Conservation (phyloP, 148 eudicot species). For the Rhododendron henanense region DNA sequence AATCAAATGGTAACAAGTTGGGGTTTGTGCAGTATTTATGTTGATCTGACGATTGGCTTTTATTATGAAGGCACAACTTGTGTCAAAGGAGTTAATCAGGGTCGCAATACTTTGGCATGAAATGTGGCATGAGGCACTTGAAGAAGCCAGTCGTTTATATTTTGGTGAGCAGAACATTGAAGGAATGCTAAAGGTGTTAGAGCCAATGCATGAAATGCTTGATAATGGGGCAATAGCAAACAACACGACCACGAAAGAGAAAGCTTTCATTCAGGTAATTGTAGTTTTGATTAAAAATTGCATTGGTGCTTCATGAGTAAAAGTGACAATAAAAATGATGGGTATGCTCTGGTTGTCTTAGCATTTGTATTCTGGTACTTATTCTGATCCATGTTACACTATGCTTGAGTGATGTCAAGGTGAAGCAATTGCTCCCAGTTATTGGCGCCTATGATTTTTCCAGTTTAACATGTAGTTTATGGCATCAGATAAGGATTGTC, state of each 20-base stretch:
- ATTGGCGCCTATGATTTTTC: background rate
- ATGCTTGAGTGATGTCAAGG: background rate
- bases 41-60: conserved; percentile 21
- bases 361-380: background rate
- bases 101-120: conserved; percentile 99
- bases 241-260: conserved; percentile 77
- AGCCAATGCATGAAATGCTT: conserved; percentile 89
- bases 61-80: conserved; percentile 82
- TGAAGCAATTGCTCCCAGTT: background rate
- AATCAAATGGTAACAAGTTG: background rate
- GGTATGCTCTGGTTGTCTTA: background rate
- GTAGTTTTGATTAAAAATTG: background rate
- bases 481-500: background rate
- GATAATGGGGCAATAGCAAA: conserved; percentile 72
- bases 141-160: conserved; percentile 96
- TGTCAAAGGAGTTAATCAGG: conserved; percentile 86
- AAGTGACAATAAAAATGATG: background rate
- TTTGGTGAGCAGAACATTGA: conserved; percentile 91
- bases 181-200: conserved; percentile 92
- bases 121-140: conserved; percentile 97
- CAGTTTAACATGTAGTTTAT: background rate
- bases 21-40: background rate
- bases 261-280: conserved; percentile 75
- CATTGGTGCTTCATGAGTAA: background rate
- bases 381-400: background rate